These are phyloP conservation scores for Torulaspora delbrueckii DNA, from an alignment of 805 yeast genomes.

Conservation along the genomic window DNA sequence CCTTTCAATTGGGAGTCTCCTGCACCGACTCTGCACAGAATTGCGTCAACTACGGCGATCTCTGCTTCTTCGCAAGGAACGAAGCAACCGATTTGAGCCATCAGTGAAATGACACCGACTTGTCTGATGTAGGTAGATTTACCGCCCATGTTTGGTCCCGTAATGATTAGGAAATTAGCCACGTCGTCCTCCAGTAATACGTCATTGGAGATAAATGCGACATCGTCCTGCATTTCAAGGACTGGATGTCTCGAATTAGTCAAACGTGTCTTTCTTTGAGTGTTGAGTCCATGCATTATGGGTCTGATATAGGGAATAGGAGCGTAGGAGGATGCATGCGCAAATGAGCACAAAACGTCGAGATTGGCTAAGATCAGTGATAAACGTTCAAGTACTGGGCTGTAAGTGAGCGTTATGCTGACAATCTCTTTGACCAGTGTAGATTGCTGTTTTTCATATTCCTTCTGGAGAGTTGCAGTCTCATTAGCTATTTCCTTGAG, in stretches of 20 bases:
- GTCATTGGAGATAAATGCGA: constrained; percentile 88
- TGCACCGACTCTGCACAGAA: constrained; percentile 96
- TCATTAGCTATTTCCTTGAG: constrained; percentile 57
- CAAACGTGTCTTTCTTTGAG: constrained; percentile 49
- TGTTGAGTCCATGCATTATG: constrained; percentile 47
- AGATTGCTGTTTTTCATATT: constrained; percentile 71
- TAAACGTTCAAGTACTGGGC: constrained; percentile 68
- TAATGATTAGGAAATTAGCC: constrained; percentile 73
- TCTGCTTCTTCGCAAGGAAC: constrained; percentile 79
- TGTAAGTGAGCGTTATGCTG: constrained; percentile 72
- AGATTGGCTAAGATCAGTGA: constrained; percentile 61
- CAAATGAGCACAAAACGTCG: constrained; percentile 82
- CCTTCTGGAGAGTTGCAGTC: constrained; percentile 53
- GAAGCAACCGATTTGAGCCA: constrained; percentile 88
- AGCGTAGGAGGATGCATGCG: constrained; percentile 77
- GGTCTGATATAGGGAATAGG: constrained; percentile 81
- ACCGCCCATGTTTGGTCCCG: constrained; percentile 98
- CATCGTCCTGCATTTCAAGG: constrained; percentile 84
- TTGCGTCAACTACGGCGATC: constrained; percentile 80
- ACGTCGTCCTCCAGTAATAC: constrained; percentile 54
- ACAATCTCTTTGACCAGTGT: constrained; percentile 80
- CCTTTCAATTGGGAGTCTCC: constrained; percentile 97
- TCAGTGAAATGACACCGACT: constrained; percentile 75
- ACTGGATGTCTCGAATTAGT: constrained; percentile 91
- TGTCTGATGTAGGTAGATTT: constrained; percentile 91